Evolutionary conservation across 2,329 filamentous ascomycete genomes (phyloP), one percentile per base, ranked within the genome.

Genomic region (Penicillium crustosum): DNA sequence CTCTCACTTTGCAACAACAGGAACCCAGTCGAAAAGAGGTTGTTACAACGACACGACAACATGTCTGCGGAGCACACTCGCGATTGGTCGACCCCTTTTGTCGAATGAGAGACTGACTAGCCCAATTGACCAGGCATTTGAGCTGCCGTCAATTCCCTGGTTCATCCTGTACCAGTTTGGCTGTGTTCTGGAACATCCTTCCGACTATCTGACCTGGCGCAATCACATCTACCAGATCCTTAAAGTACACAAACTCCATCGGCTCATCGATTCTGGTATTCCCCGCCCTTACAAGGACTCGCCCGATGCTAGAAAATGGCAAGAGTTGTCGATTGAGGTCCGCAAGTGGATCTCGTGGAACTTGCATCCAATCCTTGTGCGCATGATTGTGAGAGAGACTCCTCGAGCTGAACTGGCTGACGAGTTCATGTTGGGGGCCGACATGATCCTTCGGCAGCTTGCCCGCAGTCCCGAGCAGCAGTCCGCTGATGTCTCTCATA

Each of bases 281-380:
- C 1, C 2, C 2, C 48, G 48, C n/a, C 48, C 48, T 17, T 36
- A 25, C n/a, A 39, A 39, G 35, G 48, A 39, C 35, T 50, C 48
- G 10, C 48, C 48, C 17, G 19, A 50, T 39, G 35, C 35, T 17
- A 15, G n/a, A 7, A 39, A 10, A 29, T 50, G 48, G 48, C 35
- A 36, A 21, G 17, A 39, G 23, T 10, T 39, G 33, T 50, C 48
- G 17, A 39, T 38, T 3, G 33, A 50, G n/a, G 23, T 50, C 35
- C 48, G 48, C 48, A 50, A 19, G 10, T 50, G 48, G 48, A 23
- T 50, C 9, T 35, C 48, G 21, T 50, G 48, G 48, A 50, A 50
- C n/a, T 17, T 50, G 33, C 3, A 50, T 39, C 45, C 45, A 23
- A 36, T 48, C 21, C 21, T 48, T 25, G 45, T 48, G 15, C 29